Conservation (phyloP, 768 basidiomycete genomes). For the Tricholoma bakamatsutake region DNA sequence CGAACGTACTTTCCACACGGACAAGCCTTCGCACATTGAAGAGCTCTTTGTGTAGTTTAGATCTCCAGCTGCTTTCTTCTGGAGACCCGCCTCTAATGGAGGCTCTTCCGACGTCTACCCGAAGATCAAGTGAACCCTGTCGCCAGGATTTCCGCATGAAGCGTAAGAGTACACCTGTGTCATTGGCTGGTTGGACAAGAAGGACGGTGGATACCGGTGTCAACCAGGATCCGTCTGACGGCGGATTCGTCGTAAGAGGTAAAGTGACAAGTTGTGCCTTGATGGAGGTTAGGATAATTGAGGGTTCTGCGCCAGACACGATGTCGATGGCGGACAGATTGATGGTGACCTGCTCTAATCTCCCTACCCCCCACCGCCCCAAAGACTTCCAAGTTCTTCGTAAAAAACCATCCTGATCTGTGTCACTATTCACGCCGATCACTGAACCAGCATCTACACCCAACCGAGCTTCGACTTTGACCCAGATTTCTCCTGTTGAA, state of each 20-base stretch:
- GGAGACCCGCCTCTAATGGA: slow-evolving; percentile 46
- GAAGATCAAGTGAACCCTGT: slow-evolving; percentile 40
- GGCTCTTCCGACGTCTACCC: slow-evolving; percentile 36
- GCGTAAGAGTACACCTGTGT: slow-evolving; percentile 38
- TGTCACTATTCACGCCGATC: slow-evolving; percentile 46
- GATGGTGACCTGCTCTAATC: slow-evolving; percentile 51
- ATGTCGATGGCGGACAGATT: slow-evolving; percentile 47
- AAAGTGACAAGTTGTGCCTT: slow-evolving; percentile 45
- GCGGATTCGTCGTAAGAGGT: slow-evolving; percentile 48
- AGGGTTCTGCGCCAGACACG: slow-evolving; percentile 35
- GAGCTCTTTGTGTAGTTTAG: slow-evolving; percentile 32
- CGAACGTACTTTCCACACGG: slow-evolving; percentile 46
- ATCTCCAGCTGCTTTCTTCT: slow-evolving; percentile 43
- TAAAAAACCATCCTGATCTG: slow-evolving; percentile 38
- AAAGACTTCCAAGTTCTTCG: slow-evolving; percentile 55
- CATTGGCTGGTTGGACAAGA: slow-evolving; percentile 46
- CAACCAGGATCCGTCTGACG: slow-evolving; percentile 51
- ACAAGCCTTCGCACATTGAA: slow-evolving; percentile 41
- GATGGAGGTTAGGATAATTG: slow-evolving; percentile 40
- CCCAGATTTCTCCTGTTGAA: slow-evolving; percentile 49
- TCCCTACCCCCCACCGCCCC: slow-evolving; percentile 61
- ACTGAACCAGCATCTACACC: slow-evolving; percentile 66
- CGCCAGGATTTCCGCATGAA: slow-evolving; percentile 60
- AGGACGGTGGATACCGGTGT: slow-evolving; percentile 46
- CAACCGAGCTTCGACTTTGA: slow-evolving; percentile 48